phyloP scores from a whole-genome alignment of 495 filamentous ascomycete species.

The Tuber brumale region DNA sequence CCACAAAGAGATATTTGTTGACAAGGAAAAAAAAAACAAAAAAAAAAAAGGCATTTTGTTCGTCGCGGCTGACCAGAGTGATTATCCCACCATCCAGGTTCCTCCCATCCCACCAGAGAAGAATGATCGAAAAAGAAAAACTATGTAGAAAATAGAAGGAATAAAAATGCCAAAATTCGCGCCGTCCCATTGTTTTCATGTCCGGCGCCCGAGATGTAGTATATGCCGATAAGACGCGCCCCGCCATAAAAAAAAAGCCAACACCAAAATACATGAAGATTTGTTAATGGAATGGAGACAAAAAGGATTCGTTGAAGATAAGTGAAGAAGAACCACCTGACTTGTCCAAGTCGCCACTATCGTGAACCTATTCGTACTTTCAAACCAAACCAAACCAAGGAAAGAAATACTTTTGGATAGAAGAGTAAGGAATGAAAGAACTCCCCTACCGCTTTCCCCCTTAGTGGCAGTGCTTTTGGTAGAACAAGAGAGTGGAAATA shows the following conservation, averaged over 20 bases:
- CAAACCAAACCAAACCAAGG: constrained; percentile 4
- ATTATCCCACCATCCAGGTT: constrained; percentile 27
- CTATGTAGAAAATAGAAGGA: constrained; percentile 13
- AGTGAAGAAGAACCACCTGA: constrained; percentile 17
- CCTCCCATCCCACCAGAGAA: constrained; percentile 22
- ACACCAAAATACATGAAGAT: constrained; percentile 27
- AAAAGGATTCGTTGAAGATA: constrained; percentile 26
- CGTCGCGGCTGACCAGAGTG: background rate
- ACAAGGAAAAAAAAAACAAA: background rate
- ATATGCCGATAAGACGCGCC: constrained; percentile 34
- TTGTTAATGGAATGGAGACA: constrained; percentile 20
- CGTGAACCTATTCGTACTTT: constrained; percentile 8
- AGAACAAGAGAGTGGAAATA: constrained; percentile 25
- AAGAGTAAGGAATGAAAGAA: background rate
- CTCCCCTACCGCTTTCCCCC: constrained; percentile 17
- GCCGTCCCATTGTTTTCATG: constrained; percentile 29
- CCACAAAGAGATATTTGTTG: background rate
- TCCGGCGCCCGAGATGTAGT: constrained; percentile 33
- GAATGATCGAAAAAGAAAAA: constrained; percentile 17
- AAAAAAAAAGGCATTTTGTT: background rate
- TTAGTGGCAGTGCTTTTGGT: constrained; percentile 27
- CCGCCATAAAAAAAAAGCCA: constrained; percentile 22
- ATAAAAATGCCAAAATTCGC: constrained; percentile 28
- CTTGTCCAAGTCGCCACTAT: constrained; percentile 18
- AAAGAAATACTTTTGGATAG: background rate